Conservation (phyloP, 257 asterid genomes). For the Leptodermis oblonga region DNA sequence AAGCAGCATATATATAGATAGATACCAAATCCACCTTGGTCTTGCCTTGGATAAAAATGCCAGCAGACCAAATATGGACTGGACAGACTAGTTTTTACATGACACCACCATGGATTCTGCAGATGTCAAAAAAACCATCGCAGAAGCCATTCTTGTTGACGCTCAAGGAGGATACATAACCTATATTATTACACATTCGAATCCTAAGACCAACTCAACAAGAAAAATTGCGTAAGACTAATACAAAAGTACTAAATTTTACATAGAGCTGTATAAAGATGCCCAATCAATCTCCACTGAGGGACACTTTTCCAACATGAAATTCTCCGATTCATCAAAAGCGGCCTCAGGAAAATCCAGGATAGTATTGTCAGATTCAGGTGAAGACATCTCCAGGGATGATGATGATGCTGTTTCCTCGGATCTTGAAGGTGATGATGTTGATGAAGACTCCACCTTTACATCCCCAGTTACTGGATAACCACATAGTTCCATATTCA, state of each 20-base stretch:
- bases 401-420: slow-evolving; percentile 25
- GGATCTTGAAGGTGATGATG: slow-evolving; percentile 28
- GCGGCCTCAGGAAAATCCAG: slow-evolving; percentile 41
- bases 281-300: slow-evolving; percentile 98
- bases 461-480: slow-evolving; percentile 20
- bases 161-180: neutral
- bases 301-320: slow-evolving; percentile 60
- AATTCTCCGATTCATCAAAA: slow-evolving; percentile 35
- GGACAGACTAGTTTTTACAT: slow-evolving; percentile 21
- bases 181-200: slow-evolving; percentile 4
- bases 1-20: too few species aligned
- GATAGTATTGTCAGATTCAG: slow-evolving; percentile 46
- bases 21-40: slow-evolving; percentile 23
- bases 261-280: slow-evolving; percentile 31
- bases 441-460: slow-evolving; percentile 42
- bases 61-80: slow-evolving; percentile 42
- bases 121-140: slow-evolving; percentile 75
- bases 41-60: slow-evolving; percentile 60
- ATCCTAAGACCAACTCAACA: neutral
- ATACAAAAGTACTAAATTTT: neutral
- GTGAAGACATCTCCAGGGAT: slow-evolving; percentile 40
- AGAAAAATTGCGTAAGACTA: slow-evolving; percentile 1
- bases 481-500: slow-evolving; percentile 12
- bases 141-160: slow-evolving; percentile 43
- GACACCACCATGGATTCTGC: slow-evolving; percentile 40